Base-by-base conservation (phyloP, 192 early-diverging fungal genomes). In the Coemansia asiatica region DNA sequence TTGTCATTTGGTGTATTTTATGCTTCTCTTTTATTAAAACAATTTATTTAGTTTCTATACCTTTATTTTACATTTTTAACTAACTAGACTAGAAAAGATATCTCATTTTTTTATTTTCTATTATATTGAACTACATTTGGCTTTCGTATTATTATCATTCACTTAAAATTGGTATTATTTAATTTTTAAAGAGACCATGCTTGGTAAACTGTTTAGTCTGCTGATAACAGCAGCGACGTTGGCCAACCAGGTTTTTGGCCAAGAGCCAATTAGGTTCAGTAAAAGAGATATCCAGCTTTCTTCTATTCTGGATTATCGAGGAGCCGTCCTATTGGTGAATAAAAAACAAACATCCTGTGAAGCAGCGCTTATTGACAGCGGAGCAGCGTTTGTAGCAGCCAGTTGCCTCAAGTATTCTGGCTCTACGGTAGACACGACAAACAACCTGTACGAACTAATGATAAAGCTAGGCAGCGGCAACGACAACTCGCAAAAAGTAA, bases 271-370 rank as follows among this genome's bases (percentile, higher is more conserved):
- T 26, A 31, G 31, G 33, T 28, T 62, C 16, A 29, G n/a, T 9
- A 69, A 38, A 19, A 66, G 76, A 2, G 64, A 79, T 36, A 64
- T 70, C 6, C 18, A 65, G 33, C 26, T 73, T 16, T 40, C 60
- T 1, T 55, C 61, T 18, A 56, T 73, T 1, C 2, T 67, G 10
- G 48, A 38, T 6, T 73, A 59, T 23, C 68, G 69, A 27, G 46
- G 64, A 15, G 71, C 77, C 7, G 31, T 79, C 10, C 68, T 79
- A 18, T 7, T 79, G 1, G 21, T 61, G 6, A 64, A 74, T 65
- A 56, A 67, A 10, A 64, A 62, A 2, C 71, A 79, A n/a, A 79
- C 77, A 0, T 61, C 71, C 2, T 79, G 77, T 54, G 77, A 79
- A 49, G 65, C 67, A 0, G 77, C 68, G 2, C 65, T 74, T 13